Conservation (phyloP, 345 rosid species). For the Pseudoturritis turrita region DNA sequence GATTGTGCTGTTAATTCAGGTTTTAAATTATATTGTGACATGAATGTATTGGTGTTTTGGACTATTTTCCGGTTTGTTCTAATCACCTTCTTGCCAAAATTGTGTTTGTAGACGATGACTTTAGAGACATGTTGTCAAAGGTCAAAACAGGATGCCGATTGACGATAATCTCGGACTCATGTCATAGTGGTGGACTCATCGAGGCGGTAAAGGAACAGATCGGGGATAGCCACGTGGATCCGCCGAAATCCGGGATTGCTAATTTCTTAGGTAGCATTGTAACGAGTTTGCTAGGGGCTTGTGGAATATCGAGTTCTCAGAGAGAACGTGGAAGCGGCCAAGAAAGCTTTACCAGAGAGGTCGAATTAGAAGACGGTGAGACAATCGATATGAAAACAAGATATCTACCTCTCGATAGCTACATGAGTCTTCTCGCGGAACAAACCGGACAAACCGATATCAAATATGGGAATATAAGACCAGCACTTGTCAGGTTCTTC, state of each 20-base stretch:
- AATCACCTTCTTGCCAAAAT: background rate
- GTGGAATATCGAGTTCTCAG: conserved; percentile 40
- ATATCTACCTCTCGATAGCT: conserved; percentile 12
- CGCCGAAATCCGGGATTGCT: conserved; percentile 28
- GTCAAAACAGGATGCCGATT: conserved; percentile 1
- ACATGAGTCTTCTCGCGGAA: conserved; percentile 14
- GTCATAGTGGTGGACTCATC: conserved; percentile 34
- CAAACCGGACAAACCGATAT: conserved; percentile 17
- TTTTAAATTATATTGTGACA: background rate
- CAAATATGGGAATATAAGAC: background rate
- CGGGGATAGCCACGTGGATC: conserved; percentile 7
- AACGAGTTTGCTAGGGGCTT: conserved; percentile 42
- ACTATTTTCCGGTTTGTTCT: background rate
- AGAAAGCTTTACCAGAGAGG: background rate
- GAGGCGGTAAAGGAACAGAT: conserved; percentile 27
- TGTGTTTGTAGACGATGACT: conserved; percentile 22
- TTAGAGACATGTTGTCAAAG: conserved; percentile 9
- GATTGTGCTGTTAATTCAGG: background rate
- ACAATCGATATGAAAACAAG: conserved; percentile 4
- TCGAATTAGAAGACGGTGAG: conserved; percentile 1
- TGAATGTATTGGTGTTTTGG: background rate
- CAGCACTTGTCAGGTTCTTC: conserved; percentile 9
- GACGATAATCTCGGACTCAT: conserved; percentile 29
- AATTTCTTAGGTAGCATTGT: conserved; percentile 41
- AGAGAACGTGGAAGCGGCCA: background rate